Percentiles rank a stretch among this genome's conserved stretches.
These are phyloP conservation scores for Phytophthora pini DNA, from an alignment of 352 stramenopile species.

Conservation along the genomic window DNA sequence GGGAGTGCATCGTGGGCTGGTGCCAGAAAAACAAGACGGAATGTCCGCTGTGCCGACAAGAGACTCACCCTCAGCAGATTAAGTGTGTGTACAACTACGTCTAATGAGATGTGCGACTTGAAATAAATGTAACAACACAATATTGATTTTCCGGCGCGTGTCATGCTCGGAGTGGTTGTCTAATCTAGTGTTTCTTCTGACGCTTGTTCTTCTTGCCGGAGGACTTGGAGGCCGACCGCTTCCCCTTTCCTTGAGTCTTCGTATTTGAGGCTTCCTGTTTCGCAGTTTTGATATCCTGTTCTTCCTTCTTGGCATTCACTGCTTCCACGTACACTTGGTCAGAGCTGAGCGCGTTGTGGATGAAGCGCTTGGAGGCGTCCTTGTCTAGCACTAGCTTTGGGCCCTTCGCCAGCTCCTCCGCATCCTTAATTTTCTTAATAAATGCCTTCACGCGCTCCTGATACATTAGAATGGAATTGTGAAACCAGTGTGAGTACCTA, in stretches of 20 bases:
- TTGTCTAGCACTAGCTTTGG: constrained; percentile 82
- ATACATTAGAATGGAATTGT: neutral
- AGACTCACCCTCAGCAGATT: constrained; percentile 89
- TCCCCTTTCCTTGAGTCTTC: constrained; percentile 46
- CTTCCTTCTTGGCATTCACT: constrained; percentile 56
- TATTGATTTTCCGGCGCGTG: constrained; percentile 20
- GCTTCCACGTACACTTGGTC: constrained; percentile 87
- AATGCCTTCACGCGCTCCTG: constrained; percentile 89
- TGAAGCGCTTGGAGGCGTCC: constrained; percentile 80
- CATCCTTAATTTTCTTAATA: constrained; percentile 91
- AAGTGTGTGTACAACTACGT: constrained; percentile 93
- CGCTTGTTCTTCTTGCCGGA: constrained; percentile 63
- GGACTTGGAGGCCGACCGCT: constrained; percentile 27
- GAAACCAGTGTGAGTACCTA: too few relatives aligned
- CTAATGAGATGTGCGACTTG: constrained; percentile 38
- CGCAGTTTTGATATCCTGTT: constrained; percentile 23
- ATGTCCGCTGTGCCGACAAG: constrained; percentile 90
- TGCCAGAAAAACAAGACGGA: constrained; percentile 93
- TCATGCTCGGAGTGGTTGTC: neutral
- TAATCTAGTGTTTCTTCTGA: constrained; percentile 51
- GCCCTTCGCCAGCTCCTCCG: constrained; percentile 82
- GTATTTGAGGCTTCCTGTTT: constrained; percentile 38
- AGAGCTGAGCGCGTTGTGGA: constrained; percentile 85
- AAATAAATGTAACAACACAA: constrained; percentile 34
- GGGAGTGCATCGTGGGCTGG: constrained; percentile 94